Base-by-base conservation (phyloP, 2,329 filamentous ascomycete genomes). In the Orbilia blumenaviensis region DNA sequence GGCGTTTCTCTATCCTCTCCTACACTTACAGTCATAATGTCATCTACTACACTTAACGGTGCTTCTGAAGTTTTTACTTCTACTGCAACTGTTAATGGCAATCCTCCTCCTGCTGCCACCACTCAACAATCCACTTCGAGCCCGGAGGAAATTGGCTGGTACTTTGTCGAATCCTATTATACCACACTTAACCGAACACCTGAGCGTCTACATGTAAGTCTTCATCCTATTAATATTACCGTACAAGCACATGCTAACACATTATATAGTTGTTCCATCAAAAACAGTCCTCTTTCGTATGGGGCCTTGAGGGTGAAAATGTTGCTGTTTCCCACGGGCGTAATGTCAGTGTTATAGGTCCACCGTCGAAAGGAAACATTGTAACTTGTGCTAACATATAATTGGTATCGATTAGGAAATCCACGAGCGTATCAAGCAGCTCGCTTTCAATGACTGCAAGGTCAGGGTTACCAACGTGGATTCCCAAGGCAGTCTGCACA, bases 81-180 rank as follows among this genome's bases (percentile, higher is more conserved):
- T 46, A 82, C 83, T 34, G 83, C 83, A 34, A 81, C 83, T 25
- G 81, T 82, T 41, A 83, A 83, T 63, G 54, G 72, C 21, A 58
- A 74, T 16, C 38, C 68, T 58, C 52, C 61, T 48, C 46, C 41
- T 16, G 64, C 79, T 52, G 61, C 81, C 23, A 12, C 42, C 18
- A n/a, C n/a, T n/a, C 85, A 86, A 46, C 52, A 56, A 18, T 36
- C 52, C 12, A 78, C 73, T 18, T 87, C 89, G 78, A 86, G 85
- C 81, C 97, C 97, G 86, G 93, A 97, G 83, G 93, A 98, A 86
- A 93, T 99, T 80, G 95, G 93, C 84, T 99, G 95, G 95, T 98
- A 94, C 86, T 99, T 99, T 81, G 95, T 99, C 73, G 94, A 98
- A 88, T 93, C 97, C 84, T 99, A 97, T 87, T 99, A 99, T 86